phyloP scores from a whole-genome alignment of 202 grass and related monocot species.

The Brachypodium distachyon region DNA sequence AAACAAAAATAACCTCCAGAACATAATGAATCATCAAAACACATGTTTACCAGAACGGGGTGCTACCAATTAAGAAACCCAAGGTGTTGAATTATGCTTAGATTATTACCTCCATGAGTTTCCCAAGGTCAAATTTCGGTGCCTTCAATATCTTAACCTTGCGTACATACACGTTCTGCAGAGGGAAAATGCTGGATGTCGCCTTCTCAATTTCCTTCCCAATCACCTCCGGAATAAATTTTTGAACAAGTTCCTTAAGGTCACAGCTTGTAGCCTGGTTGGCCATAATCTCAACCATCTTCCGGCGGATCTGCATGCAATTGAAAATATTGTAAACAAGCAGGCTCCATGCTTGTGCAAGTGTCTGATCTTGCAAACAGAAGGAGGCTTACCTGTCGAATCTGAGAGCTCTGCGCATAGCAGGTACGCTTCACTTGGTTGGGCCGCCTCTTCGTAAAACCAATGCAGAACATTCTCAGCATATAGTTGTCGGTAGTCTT shows the following conservation, averaged over 20 bases:
- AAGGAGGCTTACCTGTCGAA: conserved; percentile 54
- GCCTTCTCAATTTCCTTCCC: conserved; percentile 95
- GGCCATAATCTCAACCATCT: conserved; percentile 97
- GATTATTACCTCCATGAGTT: conserved; percentile 85
- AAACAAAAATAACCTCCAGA: background rate
- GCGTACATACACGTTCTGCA: conserved; percentile 87
- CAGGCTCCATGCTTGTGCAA: background rate
- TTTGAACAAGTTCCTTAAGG: conserved; percentile 74
- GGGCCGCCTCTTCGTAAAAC: conserved; percentile 70
- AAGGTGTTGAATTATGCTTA: no score
- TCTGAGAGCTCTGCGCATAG: conserved; percentile 80
- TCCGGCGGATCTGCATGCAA: conserved; percentile 57
- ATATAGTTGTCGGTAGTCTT: conserved; percentile 91
- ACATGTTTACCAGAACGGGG: background rate
- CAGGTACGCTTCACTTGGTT: conserved; percentile 97
- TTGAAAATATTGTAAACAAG: background rate
- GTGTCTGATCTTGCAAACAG: no score
- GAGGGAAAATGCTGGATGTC: conserved; percentile 61
- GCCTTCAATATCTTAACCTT: conserved; percentile 97
- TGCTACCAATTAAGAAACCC: background rate
- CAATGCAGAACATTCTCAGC: conserved; percentile 78
- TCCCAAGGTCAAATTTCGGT: conserved; percentile 86
- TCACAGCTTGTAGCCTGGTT: conserved; percentile 79
- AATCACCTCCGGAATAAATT: conserved; percentile 90
- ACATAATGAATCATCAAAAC: background rate